Base-by-base conservation (phyloP, 768 basidiomycete species). In the Mycena galericulata region DNA sequence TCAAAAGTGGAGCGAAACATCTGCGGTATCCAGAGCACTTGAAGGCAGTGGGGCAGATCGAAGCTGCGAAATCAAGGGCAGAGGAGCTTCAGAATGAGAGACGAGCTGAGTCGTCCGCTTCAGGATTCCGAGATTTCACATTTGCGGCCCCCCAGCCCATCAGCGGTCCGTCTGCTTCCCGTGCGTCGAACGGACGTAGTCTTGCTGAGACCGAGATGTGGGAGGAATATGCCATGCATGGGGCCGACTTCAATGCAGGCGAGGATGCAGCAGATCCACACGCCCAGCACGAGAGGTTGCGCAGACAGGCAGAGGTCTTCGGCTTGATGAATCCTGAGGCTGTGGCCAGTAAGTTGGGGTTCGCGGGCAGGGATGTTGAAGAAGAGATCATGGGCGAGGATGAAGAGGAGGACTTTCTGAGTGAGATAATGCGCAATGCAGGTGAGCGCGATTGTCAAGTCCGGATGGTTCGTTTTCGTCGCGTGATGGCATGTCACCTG, bases 161-260 rank as follows among this genome's bases (percentile, higher is more conserved):
- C 3, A 1, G 1, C 4, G 53, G 45, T 12, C 45, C 45, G 10
- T 11, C 20, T 3, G 41, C 41, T 1, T 12, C 34, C 0, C 14
- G 14, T n/a, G 2, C 20, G 7, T 22, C 43, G 1, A 3, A 36
- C 17, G 46, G n/a, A 2, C 32, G 17, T 0, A 45, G 46, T 7
- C 18, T 22, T 8, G 54, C 54, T 2, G 65, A 67, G 65, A 15
- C 9, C 2, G 40, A 51, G 20, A 58, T 67, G 65, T 67, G 65
- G 65, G 34, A 22, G 12, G 46, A 15, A 15, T 65, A 65, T 27
- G 12, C 4, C 2, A n/a, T 7, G 10, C 14, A 50, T 26, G 64
- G 56, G 10, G 64, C 32, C 9, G n/a, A n/a, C 2, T 65, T 65
- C 29, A 22, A 36, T 22, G 55, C 56, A 4, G 64, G 64, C 17